A percentile compares a stretch with the other conserved stretches of the same genome.
These are phyloP conservation scores for Athelia sp. DNA, from an alignment of 1,284 basidiomycete genomes.

Conservation along the genomic window DNA sequence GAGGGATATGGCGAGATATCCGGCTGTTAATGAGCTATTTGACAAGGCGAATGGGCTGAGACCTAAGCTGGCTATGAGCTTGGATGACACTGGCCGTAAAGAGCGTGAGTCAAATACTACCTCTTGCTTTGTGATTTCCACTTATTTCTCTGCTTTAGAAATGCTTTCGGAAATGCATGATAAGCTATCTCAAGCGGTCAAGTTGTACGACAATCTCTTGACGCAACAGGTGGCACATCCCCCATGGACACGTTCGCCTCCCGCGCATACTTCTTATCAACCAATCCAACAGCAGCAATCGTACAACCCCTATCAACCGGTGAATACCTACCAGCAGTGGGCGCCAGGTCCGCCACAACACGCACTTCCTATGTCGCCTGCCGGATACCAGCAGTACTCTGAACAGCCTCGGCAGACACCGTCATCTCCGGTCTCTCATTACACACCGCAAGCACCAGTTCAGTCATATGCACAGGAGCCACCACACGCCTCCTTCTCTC, in stretches of 20 bases:
- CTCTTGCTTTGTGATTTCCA: not conserved
- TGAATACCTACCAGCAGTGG: constrained; percentile 25
- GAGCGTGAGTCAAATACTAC: constrained; percentile 65
- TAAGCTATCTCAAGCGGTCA: constrained; percentile 88
- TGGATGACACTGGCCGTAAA: constrained; percentile 86
- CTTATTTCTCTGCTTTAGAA: constrained; percentile 40
- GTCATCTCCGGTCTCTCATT: not conserved
- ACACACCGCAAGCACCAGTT: not conserved
- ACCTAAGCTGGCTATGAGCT: constrained; percentile 79
- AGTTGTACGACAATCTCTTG: constrained; percentile 83
- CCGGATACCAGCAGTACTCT: not conserved
- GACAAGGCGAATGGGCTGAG: constrained; percentile 80
- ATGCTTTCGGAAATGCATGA: constrained; percentile 90
- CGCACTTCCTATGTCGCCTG: constrained; percentile 6
- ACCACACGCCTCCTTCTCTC: not conserved
- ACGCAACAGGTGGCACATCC: constrained; percentile 79
- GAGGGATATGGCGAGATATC: constrained; percentile 72
- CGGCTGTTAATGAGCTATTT: constrained; percentile 78
- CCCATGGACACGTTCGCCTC: constrained; percentile 44
- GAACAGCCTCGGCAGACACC: constrained; percentile 8
- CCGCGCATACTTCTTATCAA: constrained; percentile 26
- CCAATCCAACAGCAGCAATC: constrained; percentile 8
- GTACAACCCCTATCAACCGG: constrained; percentile 20
- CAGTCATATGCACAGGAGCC: constrained; percentile 7
- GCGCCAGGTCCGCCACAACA: constrained; percentile 17